A percentile compares a stretch with the other conserved stretches of the same genome.
These are phyloP conservation scores for Thalassiosira exigua DNA, from an alignment of 352 stramenopile genomes.

Conservation along the genomic window DNA sequence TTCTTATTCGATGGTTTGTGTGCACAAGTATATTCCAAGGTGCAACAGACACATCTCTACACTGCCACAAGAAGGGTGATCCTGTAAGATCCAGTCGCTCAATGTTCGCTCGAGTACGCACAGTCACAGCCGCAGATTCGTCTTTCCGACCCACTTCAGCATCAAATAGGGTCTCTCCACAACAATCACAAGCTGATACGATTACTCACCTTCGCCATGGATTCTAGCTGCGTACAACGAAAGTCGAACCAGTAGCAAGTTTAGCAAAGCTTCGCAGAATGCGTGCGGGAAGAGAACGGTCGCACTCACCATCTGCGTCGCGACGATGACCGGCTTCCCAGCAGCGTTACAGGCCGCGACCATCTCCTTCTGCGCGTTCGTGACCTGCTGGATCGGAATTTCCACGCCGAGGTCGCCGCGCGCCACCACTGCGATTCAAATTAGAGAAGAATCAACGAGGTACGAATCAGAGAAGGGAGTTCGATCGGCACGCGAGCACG, in stretches of 20 bases:
- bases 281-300: conserved; percentile 71
- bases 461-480: background rate
- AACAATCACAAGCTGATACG: too few relatives aligned
- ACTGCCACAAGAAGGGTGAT: too few relatives aligned
- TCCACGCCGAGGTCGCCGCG: conserved; percentile 98
- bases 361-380: conserved; percentile 98
- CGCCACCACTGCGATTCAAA: conserved; percentile 88
- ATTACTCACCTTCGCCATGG: conserved; percentile 81
- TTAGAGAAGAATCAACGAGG: background rate
- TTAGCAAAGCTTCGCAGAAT: too few relatives aligned
- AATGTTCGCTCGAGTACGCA: too few relatives aligned
- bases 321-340: conserved; percentile 98
- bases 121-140: too few relatives aligned
- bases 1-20: too few relatives aligned
- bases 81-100: too few relatives aligned
- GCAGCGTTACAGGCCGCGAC: conserved; percentile 94
- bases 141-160: too few relatives aligned
- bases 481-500: conserved; percentile 43
- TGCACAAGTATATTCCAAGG: too few relatives aligned
- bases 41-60: too few relatives aligned
- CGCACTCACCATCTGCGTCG: conserved; percentile 99
- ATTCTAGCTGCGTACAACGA: conserved; percentile 97
- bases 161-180: too few relatives aligned
- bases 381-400: conserved; percentile 87
- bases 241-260: too few relatives aligned